Base-by-base conservation (phyloP, 2,329 filamentous ascomycete species). In the Aspergillus fischeri region DNA sequence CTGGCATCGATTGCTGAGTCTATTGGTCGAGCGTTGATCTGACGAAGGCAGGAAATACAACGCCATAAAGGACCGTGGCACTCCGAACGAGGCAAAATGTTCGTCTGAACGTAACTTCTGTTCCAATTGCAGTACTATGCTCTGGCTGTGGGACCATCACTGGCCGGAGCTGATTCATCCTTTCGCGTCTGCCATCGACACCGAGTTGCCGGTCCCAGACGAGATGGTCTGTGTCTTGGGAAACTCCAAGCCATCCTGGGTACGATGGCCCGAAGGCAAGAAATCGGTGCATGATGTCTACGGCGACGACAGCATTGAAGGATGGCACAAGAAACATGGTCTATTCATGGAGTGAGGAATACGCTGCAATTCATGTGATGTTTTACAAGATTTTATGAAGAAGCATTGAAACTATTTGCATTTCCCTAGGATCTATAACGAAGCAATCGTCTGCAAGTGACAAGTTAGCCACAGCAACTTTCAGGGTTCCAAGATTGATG, bases 141-240 rank as follows among this genome's bases (percentile, higher is more conserved):
- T 79, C 5, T 79, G 78, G 78, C 61, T 80, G 3, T 80, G 75
- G 74, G 77, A 80, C 62, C 66, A 72, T 21, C 69, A 74, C 17
- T 80, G 77, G 77, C 78, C 77, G 0, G 77, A 80, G 58, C 54
- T 80, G 53, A 78, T 80, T 52, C 78, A 80, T 64, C 79, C 77
- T 1, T 81, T 80, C 67, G 77, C 78, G 4, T 76, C 77, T 8
- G 78, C 78, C 21, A 79, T 81, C 60, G 78, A 80, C 65, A 78
- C 75, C 4, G 74, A 78, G 29, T 56, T 81, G 55, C 75, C 76
- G 0, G 68, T 67, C 35, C 76, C 77, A 1, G 73, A 77, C 25
- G 75, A 78, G 63, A 80, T 80, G 77, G 73, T 78, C 32, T 81
- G 78, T 61, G 68, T 79, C 28, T 72, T 74, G 69, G 71, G 60